Evolutionary conservation across 352 stramenopile species (phyloP).

Genomic region (Phytophthora europaea): DNA sequence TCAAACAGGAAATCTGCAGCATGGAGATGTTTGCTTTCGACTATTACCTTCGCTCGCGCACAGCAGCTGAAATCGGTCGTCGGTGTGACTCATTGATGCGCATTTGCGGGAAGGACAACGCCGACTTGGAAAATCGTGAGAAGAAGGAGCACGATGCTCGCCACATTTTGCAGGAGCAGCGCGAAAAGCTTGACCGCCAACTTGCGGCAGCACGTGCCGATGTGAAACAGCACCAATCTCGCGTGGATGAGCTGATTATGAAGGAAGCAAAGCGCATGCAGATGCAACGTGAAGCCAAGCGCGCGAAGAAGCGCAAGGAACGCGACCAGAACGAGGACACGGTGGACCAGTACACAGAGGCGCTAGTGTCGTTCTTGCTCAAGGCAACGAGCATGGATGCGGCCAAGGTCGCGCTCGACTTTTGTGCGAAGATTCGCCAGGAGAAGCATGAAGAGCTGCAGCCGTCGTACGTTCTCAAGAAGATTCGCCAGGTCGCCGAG

Average conservation of each 20-base stretch:
- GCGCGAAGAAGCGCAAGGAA: slow-evolving; percentile 84
- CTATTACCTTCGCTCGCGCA: slow-evolving; percentile 99
- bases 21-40: slow-evolving; percentile 97
- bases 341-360: slow-evolving; percentile 64
- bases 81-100: slow-evolving; percentile 96
- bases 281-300: slow-evolving; percentile 80
- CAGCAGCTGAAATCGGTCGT: slow-evolving; percentile 95
- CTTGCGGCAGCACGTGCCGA: slow-evolving; percentile 73
- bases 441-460: slow-evolving; percentile 55
- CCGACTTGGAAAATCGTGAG: slow-evolving; percentile 81
- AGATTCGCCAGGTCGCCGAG: slow-evolving; percentile 74
- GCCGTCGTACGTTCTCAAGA: slow-evolving; percentile 76
- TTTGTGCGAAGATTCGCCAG: slow-evolving; percentile 62
- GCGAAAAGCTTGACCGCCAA: slow-evolving; percentile 73
- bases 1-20: slow-evolving; percentile 96
- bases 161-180: slow-evolving; percentile 69
- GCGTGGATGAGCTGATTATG: slow-evolving; percentile 91
- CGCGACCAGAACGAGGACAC: slow-evolving; percentile 73
- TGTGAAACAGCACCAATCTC: slow-evolving; percentile 78
- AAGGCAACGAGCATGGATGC: slow-evolving; percentile 66
- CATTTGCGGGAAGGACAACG: slow-evolving; percentile 95
- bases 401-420: slow-evolving; percentile 76
- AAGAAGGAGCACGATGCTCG: slow-evolving; percentile 81
- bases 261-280: slow-evolving; percentile 91
- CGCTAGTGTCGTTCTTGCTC: slow-evolving; percentile 73